Evolutionary conservation across 2,329 filamentous ascomycete genomes (phyloP), one percentile per base, ranked within the genome.

Genomic region (Saccharata proteae): DNA sequence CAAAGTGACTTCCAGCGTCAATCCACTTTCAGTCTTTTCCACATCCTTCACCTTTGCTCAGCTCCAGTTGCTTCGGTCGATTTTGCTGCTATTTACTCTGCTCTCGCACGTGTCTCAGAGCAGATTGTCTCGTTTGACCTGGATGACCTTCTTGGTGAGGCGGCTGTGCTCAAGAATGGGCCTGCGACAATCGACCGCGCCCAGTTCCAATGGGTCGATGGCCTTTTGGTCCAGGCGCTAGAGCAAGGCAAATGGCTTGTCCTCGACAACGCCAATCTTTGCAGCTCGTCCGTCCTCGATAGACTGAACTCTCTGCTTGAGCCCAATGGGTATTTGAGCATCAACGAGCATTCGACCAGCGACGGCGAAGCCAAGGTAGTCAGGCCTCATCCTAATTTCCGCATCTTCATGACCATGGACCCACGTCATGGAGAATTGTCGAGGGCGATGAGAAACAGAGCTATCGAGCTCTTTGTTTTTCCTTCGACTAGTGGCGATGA

Each of bases 251-350:
- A 85, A 38, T 98, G 90, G 90, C 66, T 98, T 12, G 77, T 98
- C 8, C 73, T 98, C 14, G 90, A 98, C 56, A 94, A 98, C 55
- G 90, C 92, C 38, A 98, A 98, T 48, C 69, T 98, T 35, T 98
- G 92, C 60, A 94, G 80, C 47, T 80, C 88, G 15, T 93, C 88
- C 5, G 90, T 98, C 1, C 69, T 98, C 7, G 90, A 98, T 56
- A 73, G 92, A 39, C 63, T 98, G 30, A 98, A 98, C 53, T 96
- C 90, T 1, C 62, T 98, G 6, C 77, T 96, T 6, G 90, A 98
- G 51, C 86, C 85, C 0, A 78, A 86, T 46, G 90, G 90, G 1
- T 77, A 75, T 39, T 62, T 98, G 14, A 84, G 82, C 44, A 80
- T 98, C 51, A 96, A 94, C 46, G 90, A 98, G 52, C 86, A 96